Evolutionary conservation across 768 basidiomycete genomes (phyloP), one percentile per base, ranked within the genome.

Genomic region (Naganishia kalamii): DNA sequence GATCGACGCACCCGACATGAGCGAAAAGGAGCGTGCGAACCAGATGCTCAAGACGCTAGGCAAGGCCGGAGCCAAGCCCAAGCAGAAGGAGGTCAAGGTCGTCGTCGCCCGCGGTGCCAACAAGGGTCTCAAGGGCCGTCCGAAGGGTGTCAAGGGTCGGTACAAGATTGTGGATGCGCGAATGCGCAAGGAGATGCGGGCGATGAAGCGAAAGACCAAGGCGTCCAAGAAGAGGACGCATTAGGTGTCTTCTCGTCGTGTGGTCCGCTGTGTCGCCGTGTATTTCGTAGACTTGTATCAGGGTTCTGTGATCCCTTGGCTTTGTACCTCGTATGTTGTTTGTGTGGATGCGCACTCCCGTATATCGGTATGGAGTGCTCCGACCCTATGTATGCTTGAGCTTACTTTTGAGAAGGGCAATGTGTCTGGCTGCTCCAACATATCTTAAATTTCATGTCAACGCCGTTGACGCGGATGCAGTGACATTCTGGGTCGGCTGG

Each of bases 161-260:
- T 98, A 96, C 78, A 81, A 86, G 41, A 96, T 96, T 90, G 91
- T 94, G 0, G 93, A 96, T 78, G 80, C 90, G 4, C 82, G 93
- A 70, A 92, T 92, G 88, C 89, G 84, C 78, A 96, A 71, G 63
- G 70, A 71, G 61, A 32, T 70, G 30, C 62, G 70, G n/a, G 68
- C 70, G 10, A 61, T 67, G 50, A 70, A 70, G 67, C 57, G 69
- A 29, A 68, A 64, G 27, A 63, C 57, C 51, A 71, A 71, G 62
- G 69, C 67, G 37, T 40, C 35, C 41, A 68, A 69, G 65, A 68
- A 68, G 66, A 50, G 57, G 40, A 60, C 60, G 49, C 63, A 60
- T 27, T 68, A 62, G 23, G 21, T 37, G 47, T 41, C 32, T 10
- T n/a, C 10, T 2, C n/a, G 1, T 19, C 35, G 51, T 19, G 15